Evolutionary conservation across 2,329 filamentous ascomycete genomes (phyloP).

Genomic region (Stromatinia cepivora): DNA sequence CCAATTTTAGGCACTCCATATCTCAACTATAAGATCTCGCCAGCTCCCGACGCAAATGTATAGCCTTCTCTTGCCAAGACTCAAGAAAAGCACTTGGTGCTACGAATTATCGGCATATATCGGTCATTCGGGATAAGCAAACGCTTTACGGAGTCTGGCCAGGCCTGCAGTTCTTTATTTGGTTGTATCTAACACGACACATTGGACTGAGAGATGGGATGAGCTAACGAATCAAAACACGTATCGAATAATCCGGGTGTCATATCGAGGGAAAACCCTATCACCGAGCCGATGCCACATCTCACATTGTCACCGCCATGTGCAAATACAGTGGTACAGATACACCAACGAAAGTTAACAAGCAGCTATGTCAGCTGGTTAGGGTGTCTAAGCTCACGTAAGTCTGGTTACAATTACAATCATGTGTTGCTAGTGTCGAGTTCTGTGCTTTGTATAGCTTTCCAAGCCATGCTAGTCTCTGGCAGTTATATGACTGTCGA

Average conservation of each 20-base stretch:
- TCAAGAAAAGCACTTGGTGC: not conserved
- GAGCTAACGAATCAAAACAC: not conserved
- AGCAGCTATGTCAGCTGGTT: not conserved
- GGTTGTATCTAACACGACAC: not conserved
- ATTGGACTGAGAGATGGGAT: not conserved
- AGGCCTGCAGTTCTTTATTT: too few relatives aligned
- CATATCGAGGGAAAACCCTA: not conserved
- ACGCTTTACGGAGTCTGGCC: not conserved
- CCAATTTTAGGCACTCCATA: not conserved
- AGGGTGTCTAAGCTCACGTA: not conserved
- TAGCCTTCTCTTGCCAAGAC: not conserved
- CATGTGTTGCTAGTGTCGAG: not conserved
- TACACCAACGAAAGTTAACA: constrained; percentile 2
- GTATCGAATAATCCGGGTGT: not conserved
- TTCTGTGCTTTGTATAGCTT: not conserved
- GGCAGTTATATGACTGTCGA: not conserved
- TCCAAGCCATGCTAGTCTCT: not conserved
- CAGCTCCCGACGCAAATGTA: not conserved
- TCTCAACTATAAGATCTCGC: not conserved
- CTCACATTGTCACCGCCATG: not conserved
- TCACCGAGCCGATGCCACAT: constrained; percentile 8
- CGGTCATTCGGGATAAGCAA: not conserved
- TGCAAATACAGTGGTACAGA: constrained; percentile 1
- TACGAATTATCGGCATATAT: not conserved
- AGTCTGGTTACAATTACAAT: not conserved